Base-by-base conservation (phyloP, 176 grass and related monocot genomes). In the Calamus simplicifolius region DNA sequence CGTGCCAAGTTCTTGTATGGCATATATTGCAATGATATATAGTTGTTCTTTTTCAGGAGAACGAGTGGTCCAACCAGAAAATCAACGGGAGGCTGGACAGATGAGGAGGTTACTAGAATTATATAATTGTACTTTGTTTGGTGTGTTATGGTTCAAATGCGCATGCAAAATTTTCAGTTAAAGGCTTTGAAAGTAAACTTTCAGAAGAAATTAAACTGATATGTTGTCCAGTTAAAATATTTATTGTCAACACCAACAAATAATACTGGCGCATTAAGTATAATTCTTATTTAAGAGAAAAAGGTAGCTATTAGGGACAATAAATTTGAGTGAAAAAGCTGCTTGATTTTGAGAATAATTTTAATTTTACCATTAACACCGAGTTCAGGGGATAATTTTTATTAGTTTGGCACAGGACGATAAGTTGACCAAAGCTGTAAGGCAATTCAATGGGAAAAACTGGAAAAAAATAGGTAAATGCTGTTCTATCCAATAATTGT, bases 11-110 rank as follows among this genome's bases (percentile, higher is more conserved):
- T 18, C 18, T 53, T 53, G 12, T n/a, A n/a, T 16, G 16, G 0
- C 18, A 4, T 16, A 2, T 18, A 18, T 29, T 1, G 4, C 4
- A 53, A n/a, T n/a, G 18, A n/a, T 5, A n/a, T n/a, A n/a, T n/a
- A 53, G 5, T n/a, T 49, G 5, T 27, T 64, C 16, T 64, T 25
- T 64, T 64, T 48, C 61, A 64, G 61, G 43, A 21, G 48, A 50
- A 19, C 12, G 25, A 49, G 19, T 25, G 61, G 19, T 25, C 61
- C 43, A 14, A 50, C 19, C 43, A 35, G 61, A 43, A 64, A 35
- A 64, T 64, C 38, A 64, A 64, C 50, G 21, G 61, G 61, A 10
- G 61, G 61, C 19, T 64, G 61, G 61, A 64, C 61, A 19, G 5
- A 16, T 50, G 21, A 64, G 19, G 61, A 64, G 35, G 61, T 64